Evolutionary conservation across 306 rosid genomes (phyloP).

Genomic region (Dalbergia cultrata): DNA sequence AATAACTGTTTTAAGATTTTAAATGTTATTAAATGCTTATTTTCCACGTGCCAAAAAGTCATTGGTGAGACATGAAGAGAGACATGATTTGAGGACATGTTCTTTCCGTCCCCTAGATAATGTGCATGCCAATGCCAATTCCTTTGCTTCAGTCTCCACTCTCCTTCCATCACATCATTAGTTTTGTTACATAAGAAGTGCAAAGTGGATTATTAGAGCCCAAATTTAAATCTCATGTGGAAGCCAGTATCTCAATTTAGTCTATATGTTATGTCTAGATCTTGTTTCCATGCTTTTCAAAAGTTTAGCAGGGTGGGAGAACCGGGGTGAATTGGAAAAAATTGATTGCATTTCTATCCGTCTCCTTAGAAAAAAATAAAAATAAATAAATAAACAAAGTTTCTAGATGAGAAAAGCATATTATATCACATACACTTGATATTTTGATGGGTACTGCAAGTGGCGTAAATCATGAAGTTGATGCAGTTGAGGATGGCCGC

Average conservation of each 20-base stretch:
- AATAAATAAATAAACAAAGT: not conserved
- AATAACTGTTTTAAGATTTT: too few species aligned
- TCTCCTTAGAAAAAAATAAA: not conserved
- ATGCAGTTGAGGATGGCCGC: not conserved
- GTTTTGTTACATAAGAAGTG: conserved; percentile 23
- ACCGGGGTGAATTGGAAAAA: not conserved
- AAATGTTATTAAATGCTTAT: too few species aligned
- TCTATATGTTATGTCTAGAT: conserved; percentile 17
- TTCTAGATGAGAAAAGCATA: not conserved
- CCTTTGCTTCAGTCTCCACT: not conserved
- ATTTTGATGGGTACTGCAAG: not conserved
- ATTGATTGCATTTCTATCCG: not conserved
- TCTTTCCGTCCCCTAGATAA: too few species aligned
- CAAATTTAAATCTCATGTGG: conserved; percentile 18
- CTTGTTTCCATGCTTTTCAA: conserved; percentile 13
- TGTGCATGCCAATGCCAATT: not conserved
- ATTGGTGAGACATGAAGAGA: too few species aligned
- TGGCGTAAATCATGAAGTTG: not conserved
- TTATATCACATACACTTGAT: not conserved
- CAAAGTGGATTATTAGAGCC: conserved; percentile 31
- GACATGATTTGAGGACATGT: too few species aligned
- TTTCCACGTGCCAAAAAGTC: too few species aligned
- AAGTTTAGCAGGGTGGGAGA: not conserved
- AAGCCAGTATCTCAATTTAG: not conserved
- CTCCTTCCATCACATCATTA: conserved; percentile 13